Percentiles rank a stretch among this genome's conserved stretches.
Evolutionary conservation across 106 monocot species (phyloP).

Genomic region (Dendrobium catenatum): DNA sequence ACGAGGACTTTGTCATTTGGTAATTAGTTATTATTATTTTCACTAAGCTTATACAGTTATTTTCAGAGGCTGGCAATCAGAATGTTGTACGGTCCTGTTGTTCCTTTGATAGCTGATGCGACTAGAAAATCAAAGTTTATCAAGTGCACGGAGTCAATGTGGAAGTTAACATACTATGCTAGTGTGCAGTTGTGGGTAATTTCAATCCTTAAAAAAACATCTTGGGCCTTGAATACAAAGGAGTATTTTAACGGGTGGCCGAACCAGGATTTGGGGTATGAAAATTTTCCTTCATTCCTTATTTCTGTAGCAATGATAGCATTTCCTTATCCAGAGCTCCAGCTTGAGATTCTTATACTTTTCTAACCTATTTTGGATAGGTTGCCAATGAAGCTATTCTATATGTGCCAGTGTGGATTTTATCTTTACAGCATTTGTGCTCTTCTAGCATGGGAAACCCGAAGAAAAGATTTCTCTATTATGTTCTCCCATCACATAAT

Average conservation of each 20-base stretch:
- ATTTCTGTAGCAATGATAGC: not conserved
- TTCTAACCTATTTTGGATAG: slow-evolving; percentile 17
- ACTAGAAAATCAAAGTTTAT: slow-evolving; percentile 44
- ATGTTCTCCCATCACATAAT: slow-evolving; percentile 98
- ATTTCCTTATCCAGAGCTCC: not conserved
- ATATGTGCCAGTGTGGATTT: slow-evolving; percentile 96
- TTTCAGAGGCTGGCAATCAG: slow-evolving; percentile 38
- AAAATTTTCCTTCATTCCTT: slow-evolving; percentile 1
- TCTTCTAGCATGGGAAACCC: slow-evolving; percentile 83
- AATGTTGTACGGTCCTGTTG: slow-evolving; percentile 19
- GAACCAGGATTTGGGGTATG: slow-evolving; percentile 68
- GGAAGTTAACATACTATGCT: slow-evolving; percentile 79
- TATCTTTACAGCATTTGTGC: slow-evolving; percentile 82
- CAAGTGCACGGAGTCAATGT: slow-evolving; percentile 75
- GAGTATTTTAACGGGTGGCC: slow-evolving; percentile 80
- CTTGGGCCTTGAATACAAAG: slow-evolving; percentile 59
- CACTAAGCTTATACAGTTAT: not conserved
- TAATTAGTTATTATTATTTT: not conserved
- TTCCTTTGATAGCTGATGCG: slow-evolving; percentile 29
- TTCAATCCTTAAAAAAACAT: slow-evolving; percentile 44
- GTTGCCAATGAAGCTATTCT: slow-evolving; percentile 75
- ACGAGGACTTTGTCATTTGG: not conserved
- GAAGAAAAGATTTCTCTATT: slow-evolving; percentile 85
- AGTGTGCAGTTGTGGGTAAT: slow-evolving; percentile 56
- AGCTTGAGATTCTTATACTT: not conserved